Percentiles rank a stretch among this genome's conserved stretches.
Conservation (phyloP, 2,329 filamentous ascomycete genomes). For the Orbilia brochopaga region DNA sequence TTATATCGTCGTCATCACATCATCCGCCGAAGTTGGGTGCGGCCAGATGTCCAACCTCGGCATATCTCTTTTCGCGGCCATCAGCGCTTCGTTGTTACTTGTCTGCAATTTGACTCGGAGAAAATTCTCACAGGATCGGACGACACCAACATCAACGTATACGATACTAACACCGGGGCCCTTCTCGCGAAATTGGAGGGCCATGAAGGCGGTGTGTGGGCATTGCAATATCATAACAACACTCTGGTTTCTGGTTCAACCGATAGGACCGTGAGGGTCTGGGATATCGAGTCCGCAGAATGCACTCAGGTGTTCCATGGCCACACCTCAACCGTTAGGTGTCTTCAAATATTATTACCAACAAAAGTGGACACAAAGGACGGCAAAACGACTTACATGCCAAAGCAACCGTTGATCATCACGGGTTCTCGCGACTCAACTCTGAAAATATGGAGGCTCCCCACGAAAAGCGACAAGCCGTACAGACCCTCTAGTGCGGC, state of each 20-base stretch:
- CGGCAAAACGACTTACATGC: slow-evolving; percentile 82
- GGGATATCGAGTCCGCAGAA: slow-evolving; percentile 92
- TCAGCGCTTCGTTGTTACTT: slow-evolving; percentile 94
- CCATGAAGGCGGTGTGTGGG: slow-evolving; percentile 97
- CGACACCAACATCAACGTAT: slow-evolving; percentile 96
- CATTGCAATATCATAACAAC: slow-evolving; percentile 93
- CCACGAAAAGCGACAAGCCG: slow-evolving; percentile 68
- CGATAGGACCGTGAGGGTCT: slow-evolving; percentile 96
- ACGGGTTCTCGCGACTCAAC: slow-evolving; percentile 95
- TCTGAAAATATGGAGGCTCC: slow-evolving; percentile 90
- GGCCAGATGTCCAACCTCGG: slow-evolving; percentile 76
- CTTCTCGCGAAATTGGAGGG: slow-evolving; percentile 83
- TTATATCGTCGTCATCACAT: slow-evolving; percentile 91
- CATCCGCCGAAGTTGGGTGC: slow-evolving; percentile 91
- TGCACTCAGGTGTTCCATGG: slow-evolving; percentile 97
- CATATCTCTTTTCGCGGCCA: slow-evolving; percentile 97
- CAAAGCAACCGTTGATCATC: slow-evolving; percentile 92
- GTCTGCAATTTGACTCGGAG: slow-evolving; percentile 95
- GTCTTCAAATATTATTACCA: slow-evolving; percentile 90
- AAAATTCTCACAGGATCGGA: slow-evolving; percentile 98
- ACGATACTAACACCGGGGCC: slow-evolving; percentile 92
- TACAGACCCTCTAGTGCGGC: slow-evolving; percentile 53
- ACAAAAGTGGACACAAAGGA: slow-evolving; percentile 76
- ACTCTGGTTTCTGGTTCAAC: slow-evolving; percentile 94
- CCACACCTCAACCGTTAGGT: slow-evolving; percentile 95